Evolutionary conservation across 2,329 filamentous ascomycete genomes (phyloP), one percentile per base, ranked within the genome.

Genomic region (Chalara sp.): DNA sequence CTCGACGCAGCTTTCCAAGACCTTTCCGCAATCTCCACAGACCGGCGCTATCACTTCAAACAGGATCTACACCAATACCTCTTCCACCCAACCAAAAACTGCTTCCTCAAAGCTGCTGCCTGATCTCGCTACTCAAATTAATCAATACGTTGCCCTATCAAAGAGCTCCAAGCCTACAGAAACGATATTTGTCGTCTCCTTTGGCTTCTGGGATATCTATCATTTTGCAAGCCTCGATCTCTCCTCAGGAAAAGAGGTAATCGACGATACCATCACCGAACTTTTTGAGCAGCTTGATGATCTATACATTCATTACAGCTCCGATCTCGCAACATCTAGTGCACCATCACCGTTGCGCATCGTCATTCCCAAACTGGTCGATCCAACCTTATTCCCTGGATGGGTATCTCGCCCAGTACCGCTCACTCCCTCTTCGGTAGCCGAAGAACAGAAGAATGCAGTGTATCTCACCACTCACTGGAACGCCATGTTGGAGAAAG

Each of bases 371-470:
- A 67, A 69, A 39, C 61, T 79, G 2, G 70, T 80, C 47, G 79
- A 82, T 57, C 70, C 78, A 3, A 75, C 77, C 0, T 61, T 82
- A 1, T 67, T 75, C 0, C 79, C 79, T 0, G 78, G 75, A 1
- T 83, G 79, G 74, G 62, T 69, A 6, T 61, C 61, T 4, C 71
- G 78, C 2, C 70, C 70, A 0, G 48, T 60, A 2, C 70, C 76
- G 1, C 68, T 74, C 1, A 56, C 52, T 11, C 75, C 75, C 8
- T 75, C 78, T 56, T 72, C 67, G 11, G 68, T 69, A 37, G 69
- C 73, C 2, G 76, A 79, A 55, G 73, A 81, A 55, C 67, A 78
- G 58, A 76, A 75, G 52, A 80, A 80, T 53, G 76, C 77, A 2
- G 72, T 73, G 1, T 70, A 72, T 46, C 61, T 83, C 40, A 76